Percentiles rank a stretch among this genome's conserved stretches.
Conservation (phyloP, 2,329 filamentous ascomycete species). For the Ramularia collo-cygni region DNA sequence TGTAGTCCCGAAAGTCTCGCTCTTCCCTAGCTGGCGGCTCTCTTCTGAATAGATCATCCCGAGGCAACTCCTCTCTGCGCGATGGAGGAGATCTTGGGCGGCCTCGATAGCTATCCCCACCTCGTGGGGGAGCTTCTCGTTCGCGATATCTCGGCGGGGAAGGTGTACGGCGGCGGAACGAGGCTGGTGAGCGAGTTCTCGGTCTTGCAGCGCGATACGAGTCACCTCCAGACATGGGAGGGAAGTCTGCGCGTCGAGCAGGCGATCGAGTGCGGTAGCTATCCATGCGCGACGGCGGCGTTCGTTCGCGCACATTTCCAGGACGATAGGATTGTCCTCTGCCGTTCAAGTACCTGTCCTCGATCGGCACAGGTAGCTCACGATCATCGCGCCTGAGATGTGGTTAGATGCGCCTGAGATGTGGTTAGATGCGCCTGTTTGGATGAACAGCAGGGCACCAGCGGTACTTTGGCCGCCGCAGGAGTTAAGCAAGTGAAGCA, state of each 20-base stretch:
- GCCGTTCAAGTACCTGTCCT: constrained; percentile 30
- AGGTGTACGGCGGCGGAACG: constrained; percentile 28
- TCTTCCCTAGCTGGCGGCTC: constrained; percentile 25
- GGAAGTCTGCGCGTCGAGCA: constrained; percentile 35
- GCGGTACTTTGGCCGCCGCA: too few species aligned
- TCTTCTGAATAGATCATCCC: constrained; percentile 32
- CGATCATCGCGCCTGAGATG: too few species aligned
- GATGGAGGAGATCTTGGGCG: constrained; percentile 27
- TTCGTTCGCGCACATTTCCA: constrained; percentile 26
- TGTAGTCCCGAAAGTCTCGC: constrained; percentile 24
- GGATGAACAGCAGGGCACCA: too few species aligned
- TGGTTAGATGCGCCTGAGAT: too few species aligned
- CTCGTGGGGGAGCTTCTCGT: constrained; percentile 19
- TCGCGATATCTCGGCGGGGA: constrained; percentile 25
- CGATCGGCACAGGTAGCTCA: too few species aligned
- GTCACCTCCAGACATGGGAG: constrained; percentile 18
- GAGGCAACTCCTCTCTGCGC: constrained; percentile 29
- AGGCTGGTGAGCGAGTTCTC: constrained; percentile 23
- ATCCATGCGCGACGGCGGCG: constrained; percentile 25
- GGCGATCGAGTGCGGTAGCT: constrained; percentile 45
- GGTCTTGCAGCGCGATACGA: constrained; percentile 28
- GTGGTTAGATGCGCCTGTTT: too few species aligned
- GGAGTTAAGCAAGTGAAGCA: too few species aligned
- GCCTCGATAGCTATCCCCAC: constrained; percentile 30
- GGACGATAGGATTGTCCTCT: constrained; percentile 35